These are phyloP conservation scores for Aspergillus sp. DNA, from an alignment of 2,329 filamentous ascomycete species.

Conservation along the genomic window DNA sequence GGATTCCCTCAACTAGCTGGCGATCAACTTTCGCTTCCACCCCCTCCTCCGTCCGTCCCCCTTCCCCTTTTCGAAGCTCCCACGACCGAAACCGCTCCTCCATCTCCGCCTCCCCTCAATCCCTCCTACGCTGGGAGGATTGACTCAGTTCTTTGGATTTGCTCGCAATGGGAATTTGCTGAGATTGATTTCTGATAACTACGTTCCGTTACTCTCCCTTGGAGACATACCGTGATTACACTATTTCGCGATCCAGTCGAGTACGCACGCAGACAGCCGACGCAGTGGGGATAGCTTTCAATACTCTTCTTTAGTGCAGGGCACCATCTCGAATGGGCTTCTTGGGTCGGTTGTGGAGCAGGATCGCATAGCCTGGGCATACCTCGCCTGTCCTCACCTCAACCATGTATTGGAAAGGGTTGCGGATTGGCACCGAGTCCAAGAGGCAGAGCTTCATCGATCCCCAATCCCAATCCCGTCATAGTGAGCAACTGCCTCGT, in stretches of 20 bases:
- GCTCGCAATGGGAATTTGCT: not conserved
- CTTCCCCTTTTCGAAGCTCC: constrained; percentile 3
- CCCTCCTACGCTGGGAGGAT: not conserved
- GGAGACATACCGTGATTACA: not conserved
- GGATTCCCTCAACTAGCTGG: not conserved
- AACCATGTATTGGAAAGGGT: constrained; percentile 38
- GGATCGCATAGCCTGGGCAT: constrained; percentile 10
- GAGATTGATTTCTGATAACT: not conserved
- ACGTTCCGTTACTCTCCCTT: not conserved
- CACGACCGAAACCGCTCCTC: not conserved
- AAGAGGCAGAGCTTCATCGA: constrained; percentile 31
- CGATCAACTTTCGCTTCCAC: not conserved
- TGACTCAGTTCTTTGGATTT: not conserved
- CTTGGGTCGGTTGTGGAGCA: constrained; percentile 10
- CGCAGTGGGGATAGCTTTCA: no score
- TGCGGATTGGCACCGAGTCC: constrained; percentile 29
- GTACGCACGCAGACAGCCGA: no score
- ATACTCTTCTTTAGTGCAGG: no score
- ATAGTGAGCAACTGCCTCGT: constrained; percentile 34
- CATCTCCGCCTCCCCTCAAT: not conserved
- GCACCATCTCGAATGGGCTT: constrained; percentile 14
- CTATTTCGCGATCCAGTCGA: not conserved
- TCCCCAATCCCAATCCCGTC: constrained; percentile 21
- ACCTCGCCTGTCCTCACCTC: constrained; percentile 11
- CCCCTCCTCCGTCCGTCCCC: not conserved